Base-by-base conservation (phyloP, 78 protist genomes). In the Planoprotostelium fungivorum region DNA sequence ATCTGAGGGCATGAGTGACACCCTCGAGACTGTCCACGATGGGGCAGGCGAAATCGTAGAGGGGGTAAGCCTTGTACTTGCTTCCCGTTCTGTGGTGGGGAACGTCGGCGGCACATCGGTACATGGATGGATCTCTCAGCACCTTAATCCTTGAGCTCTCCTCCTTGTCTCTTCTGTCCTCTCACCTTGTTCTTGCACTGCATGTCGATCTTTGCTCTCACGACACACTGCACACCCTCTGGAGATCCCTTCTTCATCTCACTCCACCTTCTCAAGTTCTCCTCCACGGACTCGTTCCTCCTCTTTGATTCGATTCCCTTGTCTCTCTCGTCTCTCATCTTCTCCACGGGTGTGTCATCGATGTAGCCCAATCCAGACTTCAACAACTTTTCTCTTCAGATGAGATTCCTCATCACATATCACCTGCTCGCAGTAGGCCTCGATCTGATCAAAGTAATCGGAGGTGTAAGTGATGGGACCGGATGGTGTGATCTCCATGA, bases 41-140 rank as follows among this genome's bases (percentile, higher is more conserved):
- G 5, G 99, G 99, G 91, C 99, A 97, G 5, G 99, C 98, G 63
- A 99, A 96, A 91, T 99, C 99, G 95, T 99, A 99, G 29, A 98
- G 96, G 84, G 99, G 99, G 90, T 98, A 99, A 35, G 83, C 92
- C 91, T 94, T 95, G 93, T 93, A 97, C 94, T 97, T 96, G 85
- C 38, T 83, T 34, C 98, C 97, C 28, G 94, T 91, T 9, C 88
- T 36, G 90, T 91, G 93, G 91, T 89, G 93, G 86, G 92, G 99
- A 1, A 96, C 92, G 35, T 36, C 29, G 34, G 9, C 35, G 87
- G 86, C 91, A 93, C 89, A 90, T 34, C 99, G 97, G 93, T 93
- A 99, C 63, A 98, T 25, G 35, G 96, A 94, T 35, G 99, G 99
- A 93, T 99, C 99, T 23, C 99, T 94, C 95, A 99, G 37, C 31